Evolutionary conservation across 768 basidiomycete genomes (phyloP).

Genomic region (Lentinus tigrinus): DNA sequence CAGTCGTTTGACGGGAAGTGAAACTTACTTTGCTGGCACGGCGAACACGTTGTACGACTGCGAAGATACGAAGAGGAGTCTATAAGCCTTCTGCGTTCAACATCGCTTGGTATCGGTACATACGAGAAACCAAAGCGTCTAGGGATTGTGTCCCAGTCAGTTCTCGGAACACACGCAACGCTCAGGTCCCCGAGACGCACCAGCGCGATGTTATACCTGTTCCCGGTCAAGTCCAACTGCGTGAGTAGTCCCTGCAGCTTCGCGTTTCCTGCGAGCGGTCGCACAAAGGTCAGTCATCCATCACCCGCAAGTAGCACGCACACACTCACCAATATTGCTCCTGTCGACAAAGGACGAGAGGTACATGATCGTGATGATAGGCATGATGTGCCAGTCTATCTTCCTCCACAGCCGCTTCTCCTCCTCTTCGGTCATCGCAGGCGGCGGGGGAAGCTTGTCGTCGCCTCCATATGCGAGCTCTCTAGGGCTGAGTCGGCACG

Average conservation of each 20-base stretch:
- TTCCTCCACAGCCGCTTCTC: conserved; percentile 39
- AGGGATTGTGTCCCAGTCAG: neutral
- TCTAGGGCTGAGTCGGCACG: neutral
- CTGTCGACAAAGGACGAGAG: conserved; percentile 30
- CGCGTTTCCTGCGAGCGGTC: conserved; percentile 20
- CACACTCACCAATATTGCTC: conserved; percentile 26
- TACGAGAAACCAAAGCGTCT: conserved; percentile 74
- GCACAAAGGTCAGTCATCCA: too few relatives aligned
- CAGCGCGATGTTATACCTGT: conserved; percentile 65
- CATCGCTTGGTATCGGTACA: too few relatives aligned
- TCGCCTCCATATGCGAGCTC: conserved; percentile 10
- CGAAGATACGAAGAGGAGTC: neutral
- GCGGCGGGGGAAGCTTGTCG: conserved; percentile 7
- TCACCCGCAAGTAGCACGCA: neutral
- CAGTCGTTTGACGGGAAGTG: neutral
- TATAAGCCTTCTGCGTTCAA: neutral
- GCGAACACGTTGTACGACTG: conserved; percentile 31
- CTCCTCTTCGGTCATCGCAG: conserved; percentile 20
- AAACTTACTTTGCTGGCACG: conserved; percentile 59
- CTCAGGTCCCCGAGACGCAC: conserved; percentile 37
- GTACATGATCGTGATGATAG: conserved; percentile 34
- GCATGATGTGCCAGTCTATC: conserved; percentile 30
- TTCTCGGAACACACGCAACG: neutral
- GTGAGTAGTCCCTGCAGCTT: conserved; percentile 46
- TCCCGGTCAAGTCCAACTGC: conserved; percentile 54